Percentiles rank a stretch among this genome's conserved stretches.
Evolutionary conservation across 768 basidiomycete species (phyloP).

Genomic region (Tephrocybe sp.): DNA sequence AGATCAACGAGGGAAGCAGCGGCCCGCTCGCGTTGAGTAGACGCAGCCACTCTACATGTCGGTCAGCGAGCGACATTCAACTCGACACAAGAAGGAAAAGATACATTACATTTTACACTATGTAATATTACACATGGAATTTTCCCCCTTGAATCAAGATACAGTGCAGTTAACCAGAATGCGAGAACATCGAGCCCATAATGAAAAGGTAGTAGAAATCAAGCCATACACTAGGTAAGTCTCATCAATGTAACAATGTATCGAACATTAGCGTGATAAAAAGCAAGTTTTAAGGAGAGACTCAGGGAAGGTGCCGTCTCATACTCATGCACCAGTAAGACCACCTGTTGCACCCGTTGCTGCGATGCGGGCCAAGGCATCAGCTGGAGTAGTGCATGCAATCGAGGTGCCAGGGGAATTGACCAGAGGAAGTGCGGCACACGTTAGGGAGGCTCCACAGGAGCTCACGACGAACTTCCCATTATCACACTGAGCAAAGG

Average conservation of each 20-base stretch:
- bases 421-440: slow-evolving; percentile 54
- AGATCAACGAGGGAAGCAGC: slow-evolving; percentile 17
- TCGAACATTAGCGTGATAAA: background rate
- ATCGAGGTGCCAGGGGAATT: slow-evolving; percentile 51
- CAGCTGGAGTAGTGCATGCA: slow-evolving; percentile 46
- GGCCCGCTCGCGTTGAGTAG: slow-evolving; percentile 8
- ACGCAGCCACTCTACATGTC: slow-evolving; percentile 9
- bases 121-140: too few relatives aligned
- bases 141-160: background rate
- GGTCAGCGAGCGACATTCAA: background rate
- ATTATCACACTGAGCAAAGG: slow-evolving; percentile 52
- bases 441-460: slow-evolving; percentile 37
- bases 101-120: too few relatives aligned
- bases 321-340: slow-evolving; percentile 31
- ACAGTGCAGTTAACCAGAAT: background rate
- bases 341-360: slow-evolving; percentile 42
- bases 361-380: slow-evolving; percentile 41
- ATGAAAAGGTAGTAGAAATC: background rate
- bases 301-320: background rate
- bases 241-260: background rate
- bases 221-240: background rate
- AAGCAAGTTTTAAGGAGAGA: background rate
- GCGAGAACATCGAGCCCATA: slow-evolving; percentile 8
- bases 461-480: slow-evolving; percentile 40
- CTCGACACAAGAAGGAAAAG: too few relatives aligned